phyloP scores from a whole-genome alignment of 352 stramenopile genomes.

The Globisporangium emineosum region DNA sequence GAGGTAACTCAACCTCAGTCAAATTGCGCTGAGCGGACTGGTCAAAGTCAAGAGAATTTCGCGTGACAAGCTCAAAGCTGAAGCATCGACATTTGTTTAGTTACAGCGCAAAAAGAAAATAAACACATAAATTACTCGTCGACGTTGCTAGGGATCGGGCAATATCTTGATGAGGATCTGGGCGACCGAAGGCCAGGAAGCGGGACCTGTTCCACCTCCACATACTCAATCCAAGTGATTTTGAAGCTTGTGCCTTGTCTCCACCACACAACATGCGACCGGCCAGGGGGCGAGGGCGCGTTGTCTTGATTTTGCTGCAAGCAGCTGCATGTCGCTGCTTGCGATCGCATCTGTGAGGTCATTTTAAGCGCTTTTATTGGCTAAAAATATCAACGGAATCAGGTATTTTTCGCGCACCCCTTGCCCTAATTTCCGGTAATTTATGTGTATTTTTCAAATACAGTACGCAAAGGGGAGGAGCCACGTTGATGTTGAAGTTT shows the following conservation, averaged over 20 bases:
- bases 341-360: not conserved
- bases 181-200: not conserved
- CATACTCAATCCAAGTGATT: slow-evolving; percentile 2
- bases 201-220: not conserved
- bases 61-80: not conserved
- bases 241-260: not conserved
- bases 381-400: not conserved
- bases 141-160: not conserved
- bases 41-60: not conserved
- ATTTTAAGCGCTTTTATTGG: not conserved
- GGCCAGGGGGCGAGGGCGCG: not conserved
- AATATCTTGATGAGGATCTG: not conserved
- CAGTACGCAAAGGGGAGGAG: slow-evolving; percentile 3
- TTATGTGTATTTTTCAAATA: not conserved
- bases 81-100: not conserved
- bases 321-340: slow-evolving; percentile 6
- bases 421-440: not conserved
- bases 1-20: too few relatives aligned
- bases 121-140: not conserved
- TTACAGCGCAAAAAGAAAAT: not conserved
- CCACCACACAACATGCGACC: too few relatives aligned
- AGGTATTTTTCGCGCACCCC: too few relatives aligned
- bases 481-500: slow-evolving; percentile 7
- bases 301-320: slow-evolving; percentile 1
- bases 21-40: too few relatives aligned